phyloP scores from a whole-genome alignment of 345 rosid species.

The Ceriops zippeliana region DNA sequence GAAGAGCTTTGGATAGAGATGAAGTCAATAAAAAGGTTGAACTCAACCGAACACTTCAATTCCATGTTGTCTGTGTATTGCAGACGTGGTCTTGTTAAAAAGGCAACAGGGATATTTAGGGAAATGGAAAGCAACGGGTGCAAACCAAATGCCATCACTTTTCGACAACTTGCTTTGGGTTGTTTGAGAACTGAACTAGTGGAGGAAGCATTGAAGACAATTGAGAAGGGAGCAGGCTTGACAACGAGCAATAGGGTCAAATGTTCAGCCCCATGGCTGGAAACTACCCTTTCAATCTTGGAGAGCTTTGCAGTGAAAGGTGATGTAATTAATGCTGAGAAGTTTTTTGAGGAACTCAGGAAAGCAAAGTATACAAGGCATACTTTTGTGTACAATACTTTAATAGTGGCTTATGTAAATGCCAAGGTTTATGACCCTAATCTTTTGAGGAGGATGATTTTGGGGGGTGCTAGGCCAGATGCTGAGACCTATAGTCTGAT shows the following conservation, averaged over 20 bases:
- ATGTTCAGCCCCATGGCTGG: slow-evolving; percentile 83
- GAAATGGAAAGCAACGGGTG: slow-evolving; percentile 54
- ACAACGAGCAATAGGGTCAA: slow-evolving; percentile 47
- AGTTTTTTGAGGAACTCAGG: slow-evolving; percentile 61
- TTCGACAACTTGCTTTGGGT: slow-evolving; percentile 81
- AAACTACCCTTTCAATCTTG: slow-evolving; percentile 66
- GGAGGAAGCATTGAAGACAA: slow-evolving; percentile 67
- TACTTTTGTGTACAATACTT: slow-evolving; percentile 72
- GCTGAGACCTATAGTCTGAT: slow-evolving; percentile 84
- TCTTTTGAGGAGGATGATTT: slow-evolving; percentile 84
- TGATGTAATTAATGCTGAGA: slow-evolving; percentile 64
- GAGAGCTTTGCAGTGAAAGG: slow-evolving; percentile 77
- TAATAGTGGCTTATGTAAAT: slow-evolving; percentile 80
- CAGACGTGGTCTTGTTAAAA: slow-evolving; percentile 52
- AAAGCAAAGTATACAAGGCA: slow-evolving; percentile 62
- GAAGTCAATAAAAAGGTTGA: slow-evolving; percentile 49
- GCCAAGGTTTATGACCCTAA: slow-evolving; percentile 62
- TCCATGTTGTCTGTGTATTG: slow-evolving; percentile 72
- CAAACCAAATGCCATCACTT: slow-evolving; percentile 77
- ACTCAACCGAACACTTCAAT: slow-evolving; percentile 71
- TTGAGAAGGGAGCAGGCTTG: slow-evolving; percentile 47
- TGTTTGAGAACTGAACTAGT: slow-evolving; percentile 60
- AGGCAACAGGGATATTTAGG: slow-evolving; percentile 56
- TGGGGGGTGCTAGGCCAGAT: slow-evolving; percentile 90
- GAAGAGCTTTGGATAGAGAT: slow-evolving; percentile 85